Evolutionary conservation across 2,329 filamentous ascomycete genomes (phyloP).

Genomic region (Diaporthe helianthi): DNA sequence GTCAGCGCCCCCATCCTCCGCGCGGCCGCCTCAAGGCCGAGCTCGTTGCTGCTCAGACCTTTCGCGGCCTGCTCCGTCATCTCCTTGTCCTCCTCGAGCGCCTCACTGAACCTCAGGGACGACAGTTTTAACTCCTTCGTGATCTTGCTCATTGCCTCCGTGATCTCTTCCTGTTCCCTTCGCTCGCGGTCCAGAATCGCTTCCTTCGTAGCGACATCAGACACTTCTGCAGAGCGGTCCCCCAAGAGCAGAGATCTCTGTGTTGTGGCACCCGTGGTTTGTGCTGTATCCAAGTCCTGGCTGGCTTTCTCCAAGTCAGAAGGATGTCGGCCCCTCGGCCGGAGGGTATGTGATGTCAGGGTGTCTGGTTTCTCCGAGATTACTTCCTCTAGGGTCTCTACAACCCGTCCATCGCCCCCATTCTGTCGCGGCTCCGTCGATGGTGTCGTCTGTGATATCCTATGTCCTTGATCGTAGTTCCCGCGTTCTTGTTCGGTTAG

Average conservation of each 20-base stretch:
- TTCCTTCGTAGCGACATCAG: conserved; percentile 64
- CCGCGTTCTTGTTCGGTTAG: conserved; percentile 37
- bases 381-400: conserved; percentile 24
- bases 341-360: conserved; percentile 45
- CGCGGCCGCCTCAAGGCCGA: conserved; percentile 77
- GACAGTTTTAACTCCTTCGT: conserved; percentile 79
- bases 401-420: conserved; percentile 15
- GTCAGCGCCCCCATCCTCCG: conserved; percentile 78
- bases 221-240: conserved; percentile 30
- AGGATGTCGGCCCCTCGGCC: conserved; percentile 38
- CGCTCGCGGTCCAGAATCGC: conserved; percentile 78
- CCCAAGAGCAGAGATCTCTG: conserved; percentile 30
- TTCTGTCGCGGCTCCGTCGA: conserved; percentile 1
- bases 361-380: conserved; percentile 35
- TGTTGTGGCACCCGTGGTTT: conserved; percentile 35
- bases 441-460: conserved; percentile 11
- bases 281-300: conserved; percentile 26
- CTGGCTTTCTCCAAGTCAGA: conserved; percentile 28
- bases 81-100: conserved; percentile 75
- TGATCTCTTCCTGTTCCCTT: conserved; percentile 82
- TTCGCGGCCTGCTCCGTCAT: conserved; percentile 74
- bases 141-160: conserved; percentile 80
- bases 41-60: conserved; percentile 78
- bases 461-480: conserved; percentile 33
- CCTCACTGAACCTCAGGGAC: conserved; percentile 73